Evolutionary conservation across 495 filamentous ascomycete species (phyloP).

Genomic region (Aspergillus biplanus): DNA sequence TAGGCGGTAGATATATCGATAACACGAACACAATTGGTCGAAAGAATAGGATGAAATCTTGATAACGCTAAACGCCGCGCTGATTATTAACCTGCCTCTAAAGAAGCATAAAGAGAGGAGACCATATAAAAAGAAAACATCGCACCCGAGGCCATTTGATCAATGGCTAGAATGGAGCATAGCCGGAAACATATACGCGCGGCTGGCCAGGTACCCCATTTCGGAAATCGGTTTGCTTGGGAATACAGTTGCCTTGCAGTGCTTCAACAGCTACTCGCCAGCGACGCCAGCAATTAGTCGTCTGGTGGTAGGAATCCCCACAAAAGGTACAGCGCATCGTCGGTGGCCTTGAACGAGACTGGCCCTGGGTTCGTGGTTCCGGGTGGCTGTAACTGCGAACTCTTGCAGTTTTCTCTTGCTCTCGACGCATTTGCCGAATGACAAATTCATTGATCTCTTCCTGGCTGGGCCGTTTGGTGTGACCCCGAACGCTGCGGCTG

Average conservation of each 20-base stretch:
- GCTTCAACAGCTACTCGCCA: constrained; percentile 33
- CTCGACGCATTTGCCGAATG: constrained; percentile 34
- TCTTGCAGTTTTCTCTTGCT: constrained; percentile 28
- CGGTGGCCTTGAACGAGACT: constrained; percentile 9
- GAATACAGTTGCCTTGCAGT: constrained; percentile 27
- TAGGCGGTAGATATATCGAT: not conserved
- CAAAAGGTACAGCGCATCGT: constrained; percentile 29
- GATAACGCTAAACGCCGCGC: constrained; percentile 9
- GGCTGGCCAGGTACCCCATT: constrained; percentile 27
- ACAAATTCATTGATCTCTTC: constrained; percentile 41
- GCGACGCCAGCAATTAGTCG: constrained; percentile 31
- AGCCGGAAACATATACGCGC: constrained; percentile 32
- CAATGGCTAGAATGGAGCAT: constrained; percentile 22
- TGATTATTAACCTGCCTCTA: constrained; percentile 7
- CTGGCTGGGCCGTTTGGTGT: constrained; percentile 34
- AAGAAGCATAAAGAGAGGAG: not conserved
- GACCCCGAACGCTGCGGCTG: constrained; percentile 18
- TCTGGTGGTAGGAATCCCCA: constrained; percentile 26
- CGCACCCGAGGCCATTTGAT: not conserved
- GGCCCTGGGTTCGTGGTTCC: constrained; percentile 16
- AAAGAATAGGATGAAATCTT: not conserved
- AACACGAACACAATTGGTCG: not conserved
- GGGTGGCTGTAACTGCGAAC: constrained; percentile 32
- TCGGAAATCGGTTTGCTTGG: constrained; percentile 30
- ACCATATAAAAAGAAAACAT: not conserved